These are phyloP conservation scores for Suillus lakei DNA, from an alignment of 768 basidiomycete genomes.

Conservation along the genomic window DNA sequence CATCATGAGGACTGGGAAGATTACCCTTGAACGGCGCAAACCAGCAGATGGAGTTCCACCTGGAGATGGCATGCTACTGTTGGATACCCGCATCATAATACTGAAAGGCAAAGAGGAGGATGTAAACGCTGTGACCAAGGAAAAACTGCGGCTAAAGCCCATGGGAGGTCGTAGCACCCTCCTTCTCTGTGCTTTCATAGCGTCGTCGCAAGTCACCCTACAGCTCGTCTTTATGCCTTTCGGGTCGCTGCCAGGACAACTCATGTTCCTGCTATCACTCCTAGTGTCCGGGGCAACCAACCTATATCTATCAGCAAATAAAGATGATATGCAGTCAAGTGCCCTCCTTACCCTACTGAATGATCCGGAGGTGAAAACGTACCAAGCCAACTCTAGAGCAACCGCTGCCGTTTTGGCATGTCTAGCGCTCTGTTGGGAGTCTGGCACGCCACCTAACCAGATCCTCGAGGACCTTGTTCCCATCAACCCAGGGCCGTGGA, in stretches of 20 bases:
- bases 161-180: conserved; percentile 1
- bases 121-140: conserved; percentile 35
- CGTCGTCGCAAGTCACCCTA: conserved; percentile 25
- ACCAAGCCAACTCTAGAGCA: neutral
- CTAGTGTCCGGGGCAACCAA: conserved; percentile 40
- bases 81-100: conserved; percentile 24
- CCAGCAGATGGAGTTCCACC: conserved; percentile 30
- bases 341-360: conserved; percentile 6
- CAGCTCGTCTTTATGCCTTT: conserved; percentile 40
- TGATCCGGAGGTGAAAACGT: conserved; percentile 4
- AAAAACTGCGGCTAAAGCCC: conserved; percentile 29
- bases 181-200: neutral
- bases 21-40: conserved; percentile 25
- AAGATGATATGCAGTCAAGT: neutral
- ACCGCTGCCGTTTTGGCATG: conserved; percentile 3
- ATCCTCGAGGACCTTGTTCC: too few species aligned
- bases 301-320: conserved; percentile 23
- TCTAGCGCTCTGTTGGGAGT: conserved; percentile 4
- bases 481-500: too few species aligned
- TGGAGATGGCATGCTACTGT: conserved; percentile 34
- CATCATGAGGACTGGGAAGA: conserved; percentile 27
- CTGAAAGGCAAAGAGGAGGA: conserved; percentile 32
- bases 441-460: neutral
- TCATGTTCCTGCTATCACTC: conserved; percentile 39
- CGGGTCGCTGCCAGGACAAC: conserved; percentile 36